phyloP scores from a whole-genome alignment of 345 rosid species.

The Citrus glauca region DNA sequence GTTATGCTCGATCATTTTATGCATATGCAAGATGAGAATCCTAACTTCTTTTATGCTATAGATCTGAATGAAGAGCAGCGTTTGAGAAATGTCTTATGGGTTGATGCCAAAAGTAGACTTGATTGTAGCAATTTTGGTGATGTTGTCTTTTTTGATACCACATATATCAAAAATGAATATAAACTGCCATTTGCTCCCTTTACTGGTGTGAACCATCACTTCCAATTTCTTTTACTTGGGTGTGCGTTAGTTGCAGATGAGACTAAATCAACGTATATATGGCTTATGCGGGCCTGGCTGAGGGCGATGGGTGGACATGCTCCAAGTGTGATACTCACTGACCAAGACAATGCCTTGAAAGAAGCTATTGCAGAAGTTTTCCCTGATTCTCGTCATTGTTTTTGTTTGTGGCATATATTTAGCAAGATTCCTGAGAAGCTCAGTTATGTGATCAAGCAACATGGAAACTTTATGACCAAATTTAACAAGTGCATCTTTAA shows the following conservation, averaged over 20 bases:
- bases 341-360: constrained; percentile 44
- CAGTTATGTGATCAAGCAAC: constrained; percentile 39
- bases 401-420: constrained; percentile 53
- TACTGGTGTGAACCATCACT: constrained; percentile 59
- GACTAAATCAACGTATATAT: constrained; percentile 38
- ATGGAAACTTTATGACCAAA: constrained; percentile 39
- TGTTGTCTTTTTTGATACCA: constrained; percentile 52
- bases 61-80: constrained; percentile 49
- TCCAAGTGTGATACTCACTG: constrained; percentile 55
- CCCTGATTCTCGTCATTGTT: constrained; percentile 49
- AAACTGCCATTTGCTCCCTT: constrained; percentile 51
- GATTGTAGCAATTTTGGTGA: constrained; percentile 50
- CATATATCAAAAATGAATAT: constrained; percentile 43
- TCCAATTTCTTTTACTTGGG: constrained; percentile 52
- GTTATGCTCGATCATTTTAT: constrained; percentile 39
- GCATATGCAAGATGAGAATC: constrained; percentile 60
- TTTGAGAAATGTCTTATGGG: constrained; percentile 55
- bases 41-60: constrained; percentile 53
- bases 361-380: constrained; percentile 51
- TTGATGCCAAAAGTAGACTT: constrained; percentile 57
- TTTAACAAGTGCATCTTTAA: constrained; percentile 43
- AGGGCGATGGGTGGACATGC: constrained; percentile 58
- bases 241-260: constrained; percentile 43
- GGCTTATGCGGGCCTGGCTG: constrained; percentile 60
- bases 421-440: constrained; percentile 60